phyloP scores from a whole-genome alignment of 257 asterid genomes.

The Solanum pinnatisectum region DNA sequence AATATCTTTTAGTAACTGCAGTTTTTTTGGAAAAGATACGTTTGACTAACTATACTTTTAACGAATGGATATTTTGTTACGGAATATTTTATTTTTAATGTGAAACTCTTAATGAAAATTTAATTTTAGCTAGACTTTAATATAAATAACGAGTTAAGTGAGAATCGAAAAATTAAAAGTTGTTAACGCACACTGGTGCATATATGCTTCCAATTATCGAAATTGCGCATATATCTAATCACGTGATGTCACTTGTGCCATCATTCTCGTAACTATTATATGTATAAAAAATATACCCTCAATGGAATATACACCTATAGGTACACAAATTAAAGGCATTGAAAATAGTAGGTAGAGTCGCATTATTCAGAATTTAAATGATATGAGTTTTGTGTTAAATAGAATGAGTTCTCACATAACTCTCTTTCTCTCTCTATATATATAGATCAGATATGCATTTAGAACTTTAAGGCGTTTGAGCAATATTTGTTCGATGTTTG shows the following conservation, averaged over 20 bases:
- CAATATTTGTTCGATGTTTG: background rate
- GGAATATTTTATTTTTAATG: too few species aligned
- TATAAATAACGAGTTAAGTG: too few species aligned
- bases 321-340: background rate
- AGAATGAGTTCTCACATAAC: background rate
- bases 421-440: too few species aligned
- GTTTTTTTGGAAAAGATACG: too few species aligned
- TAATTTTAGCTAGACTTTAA: rapidly evolving
- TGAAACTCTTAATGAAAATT: too few species aligned
- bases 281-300: background rate
- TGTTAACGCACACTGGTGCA: background rate
- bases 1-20: too few species aligned
- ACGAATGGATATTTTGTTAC: too few species aligned
- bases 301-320: background rate
- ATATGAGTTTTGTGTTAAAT: background rate
- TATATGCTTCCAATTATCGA: background rate
- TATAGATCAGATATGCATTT: background rate
- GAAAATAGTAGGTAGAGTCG: background rate
- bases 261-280: background rate
- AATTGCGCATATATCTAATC: background rate
- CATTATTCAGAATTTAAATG: background rate
- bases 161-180: background rate
- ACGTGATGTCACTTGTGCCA: slow-evolving; percentile 11
- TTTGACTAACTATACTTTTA: too few species aligned
- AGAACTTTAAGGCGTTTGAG: background rate